Evolutionary conservation across 108 stramenopile species (phyloP).

Genomic region (Cyclotella sp.): DNA sequence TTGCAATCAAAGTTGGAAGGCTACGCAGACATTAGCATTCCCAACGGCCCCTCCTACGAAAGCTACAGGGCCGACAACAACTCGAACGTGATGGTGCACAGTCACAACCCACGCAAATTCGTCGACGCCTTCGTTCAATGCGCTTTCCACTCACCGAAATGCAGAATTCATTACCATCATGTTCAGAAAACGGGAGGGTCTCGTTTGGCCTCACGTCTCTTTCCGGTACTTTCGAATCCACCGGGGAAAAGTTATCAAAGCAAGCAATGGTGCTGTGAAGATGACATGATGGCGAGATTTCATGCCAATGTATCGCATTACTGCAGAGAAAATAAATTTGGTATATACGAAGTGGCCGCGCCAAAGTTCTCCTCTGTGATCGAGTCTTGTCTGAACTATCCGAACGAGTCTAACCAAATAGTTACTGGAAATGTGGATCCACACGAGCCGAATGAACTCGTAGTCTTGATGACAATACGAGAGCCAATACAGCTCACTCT

Average conservation of each 20-base stretch:
- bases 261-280: conserved; percentile 9
- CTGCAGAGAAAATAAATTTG: conserved; percentile 7
- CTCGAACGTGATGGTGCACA: too few species aligned
- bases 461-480: conserved; percentile 13
- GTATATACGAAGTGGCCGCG: neutral
- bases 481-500: conserved; percentile 24
- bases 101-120: too few species aligned
- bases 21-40: too few species aligned
- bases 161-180: conserved; percentile 6
- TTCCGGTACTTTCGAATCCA: neutral
- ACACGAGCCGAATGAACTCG: neutral
- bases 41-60: too few species aligned
- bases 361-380: neutral
- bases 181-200: conserved; percentile 13
- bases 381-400: neutral
- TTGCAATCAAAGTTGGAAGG: too few species aligned
- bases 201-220: conserved; percentile 9
- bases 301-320: neutral
- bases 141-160: conserved; percentile 2
- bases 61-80: too few species aligned
- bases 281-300: conserved; percentile 7
- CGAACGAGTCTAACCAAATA: neutral
- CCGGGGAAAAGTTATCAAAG: conserved; percentile 2
- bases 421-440: too few species aligned
- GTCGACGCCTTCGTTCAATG: neutral